Evolutionary conservation across 2,329 filamentous ascomycete species (phyloP).

Genomic region (Pseudophaeomoniella oleicola): DNA sequence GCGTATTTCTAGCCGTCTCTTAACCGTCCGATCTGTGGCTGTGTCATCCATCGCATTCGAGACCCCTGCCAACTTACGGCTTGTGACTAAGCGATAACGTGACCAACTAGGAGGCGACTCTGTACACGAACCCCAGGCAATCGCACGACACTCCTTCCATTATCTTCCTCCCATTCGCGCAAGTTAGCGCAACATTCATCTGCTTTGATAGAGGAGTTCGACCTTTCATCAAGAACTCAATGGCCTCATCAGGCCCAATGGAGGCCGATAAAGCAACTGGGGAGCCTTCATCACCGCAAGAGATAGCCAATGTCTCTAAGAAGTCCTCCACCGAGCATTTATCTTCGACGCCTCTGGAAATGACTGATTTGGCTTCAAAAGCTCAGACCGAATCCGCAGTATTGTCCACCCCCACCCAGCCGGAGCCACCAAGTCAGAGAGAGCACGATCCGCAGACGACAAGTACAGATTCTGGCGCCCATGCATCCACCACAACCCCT

Average conservation of each 20-base stretch:
- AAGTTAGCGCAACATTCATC: too few relatives aligned
- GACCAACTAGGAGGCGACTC: too few relatives aligned
- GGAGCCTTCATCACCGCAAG: background rate
- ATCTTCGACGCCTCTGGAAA: conserved; percentile 8
- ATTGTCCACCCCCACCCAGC: background rate
- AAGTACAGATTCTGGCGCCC: background rate
- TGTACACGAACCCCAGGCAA: too few relatives aligned
- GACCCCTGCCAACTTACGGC: too few relatives aligned
- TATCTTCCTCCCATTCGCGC: background rate
- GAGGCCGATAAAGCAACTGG: background rate
- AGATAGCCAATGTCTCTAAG: background rate
- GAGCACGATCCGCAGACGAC: background rate
- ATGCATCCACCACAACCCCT: background rate
- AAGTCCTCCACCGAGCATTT: conserved; percentile 1
- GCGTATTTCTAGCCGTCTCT: too few relatives aligned
- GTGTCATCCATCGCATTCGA: too few relatives aligned
- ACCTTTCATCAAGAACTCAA: too few relatives aligned
- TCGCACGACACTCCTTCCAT: too few relatives aligned
- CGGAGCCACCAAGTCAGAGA: background rate
- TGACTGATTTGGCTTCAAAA: conserved; percentile 8
- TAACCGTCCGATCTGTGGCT: too few relatives aligned
- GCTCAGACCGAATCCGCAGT: conserved; percentile 1
- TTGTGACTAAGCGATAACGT: too few relatives aligned
- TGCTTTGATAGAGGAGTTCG: too few relatives aligned
- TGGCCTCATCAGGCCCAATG: background rate